Percentiles rank a stretch among this genome's conserved stretches.
Conservation (phyloP, 192 early-diverging fungal species). For the Entophlyctis helioformis region DNA sequence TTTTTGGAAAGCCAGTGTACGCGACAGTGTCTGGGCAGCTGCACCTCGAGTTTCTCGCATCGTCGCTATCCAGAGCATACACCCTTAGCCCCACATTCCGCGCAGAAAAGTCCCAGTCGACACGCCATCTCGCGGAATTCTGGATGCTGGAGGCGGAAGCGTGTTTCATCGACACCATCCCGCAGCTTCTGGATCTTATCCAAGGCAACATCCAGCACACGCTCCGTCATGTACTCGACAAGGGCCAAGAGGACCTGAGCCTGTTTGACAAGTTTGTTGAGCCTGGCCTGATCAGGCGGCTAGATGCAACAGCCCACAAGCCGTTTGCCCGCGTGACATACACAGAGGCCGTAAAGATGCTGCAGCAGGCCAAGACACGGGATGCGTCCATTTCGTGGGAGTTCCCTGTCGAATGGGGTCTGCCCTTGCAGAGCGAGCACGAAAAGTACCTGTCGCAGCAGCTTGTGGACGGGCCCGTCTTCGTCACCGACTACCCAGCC, state of each 20-base stretch:
- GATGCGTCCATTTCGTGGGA: too few species aligned
- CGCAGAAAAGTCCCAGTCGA: constrained; percentile 69
- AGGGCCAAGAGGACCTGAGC: constrained; percentile 25
- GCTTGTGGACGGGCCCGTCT: constrained; percentile 62
- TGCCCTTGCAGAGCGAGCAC: constrained; percentile 69
- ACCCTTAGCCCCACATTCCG: constrained; percentile 73
- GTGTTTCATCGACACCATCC: constrained; percentile 53
- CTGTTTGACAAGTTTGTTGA: constrained; percentile 51
- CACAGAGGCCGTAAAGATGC: constrained; percentile 60
- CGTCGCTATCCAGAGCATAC: constrained; percentile 63
- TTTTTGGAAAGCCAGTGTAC: constrained; percentile 64
- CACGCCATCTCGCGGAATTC: constrained; percentile 82
- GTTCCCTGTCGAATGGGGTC: constrained; percentile 62
- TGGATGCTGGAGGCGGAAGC: constrained; percentile 91
- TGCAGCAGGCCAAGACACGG: constrained; percentile 35
- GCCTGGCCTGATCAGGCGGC: constrained; percentile 19
- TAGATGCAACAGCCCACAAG: constrained; percentile 23
- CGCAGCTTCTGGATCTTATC: constrained; percentile 53
- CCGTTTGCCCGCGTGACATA: constrained; percentile 66
- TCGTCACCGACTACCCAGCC: constrained; percentile 81
- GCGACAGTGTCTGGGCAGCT: constrained; percentile 80
- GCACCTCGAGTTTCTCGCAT: constrained; percentile 66
- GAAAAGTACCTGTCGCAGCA: constrained; percentile 66
- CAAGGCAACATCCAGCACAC: constrained; percentile 35
- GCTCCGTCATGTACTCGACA: neutral